Percentiles rank a stretch among this genome's conserved stretches.
Evolutionary conservation across 106 monocot genomes (phyloP).

Genomic region (Narthecium ossifragum): DNA sequence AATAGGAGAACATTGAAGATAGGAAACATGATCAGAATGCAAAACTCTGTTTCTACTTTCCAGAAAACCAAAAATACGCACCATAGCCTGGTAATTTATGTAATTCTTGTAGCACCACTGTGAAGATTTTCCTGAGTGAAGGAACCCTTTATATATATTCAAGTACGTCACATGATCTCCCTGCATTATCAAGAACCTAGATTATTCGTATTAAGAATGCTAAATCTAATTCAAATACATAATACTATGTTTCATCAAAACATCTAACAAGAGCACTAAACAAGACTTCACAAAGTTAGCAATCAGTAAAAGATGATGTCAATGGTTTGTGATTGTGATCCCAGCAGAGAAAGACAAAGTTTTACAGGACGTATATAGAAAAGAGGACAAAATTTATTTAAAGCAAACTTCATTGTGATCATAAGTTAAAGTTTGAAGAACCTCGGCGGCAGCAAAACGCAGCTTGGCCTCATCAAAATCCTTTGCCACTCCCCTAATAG

Average conservation of each 20-base stretch:
- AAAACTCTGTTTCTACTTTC: too few species aligned
- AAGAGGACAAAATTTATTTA: not conserved
- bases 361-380: not conserved
- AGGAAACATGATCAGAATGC: not conserved
- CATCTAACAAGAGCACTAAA: not conserved
- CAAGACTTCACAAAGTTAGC: too few species aligned
- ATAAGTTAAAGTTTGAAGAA: slow-evolving; percentile 17
- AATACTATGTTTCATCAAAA: not conserved
- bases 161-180: slow-evolving; percentile 90
- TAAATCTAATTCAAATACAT: too few species aligned
- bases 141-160: slow-evolving; percentile 89
- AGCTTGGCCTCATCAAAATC: slow-evolving; percentile 88
- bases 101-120: slow-evolving; percentile 97
- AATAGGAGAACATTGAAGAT: not conserved
- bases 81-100: slow-evolving; percentile 93
- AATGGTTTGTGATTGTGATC: too few species aligned
- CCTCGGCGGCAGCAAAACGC: slow-evolving; percentile 94
- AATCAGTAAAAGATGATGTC: too few species aligned
- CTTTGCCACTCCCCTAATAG: slow-evolving; percentile 69
- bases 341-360: too few species aligned
- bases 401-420: too few species aligned
- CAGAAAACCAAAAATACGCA: slow-evolving; percentile 12
- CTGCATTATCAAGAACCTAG: slow-evolving; percentile 25
- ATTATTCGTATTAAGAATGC: too few species aligned
- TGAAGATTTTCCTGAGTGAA: slow-evolving; percentile 76